phyloP scores from a whole-genome alignment of 164 flowering plant genomes.

The Vitis riparia region DNA sequence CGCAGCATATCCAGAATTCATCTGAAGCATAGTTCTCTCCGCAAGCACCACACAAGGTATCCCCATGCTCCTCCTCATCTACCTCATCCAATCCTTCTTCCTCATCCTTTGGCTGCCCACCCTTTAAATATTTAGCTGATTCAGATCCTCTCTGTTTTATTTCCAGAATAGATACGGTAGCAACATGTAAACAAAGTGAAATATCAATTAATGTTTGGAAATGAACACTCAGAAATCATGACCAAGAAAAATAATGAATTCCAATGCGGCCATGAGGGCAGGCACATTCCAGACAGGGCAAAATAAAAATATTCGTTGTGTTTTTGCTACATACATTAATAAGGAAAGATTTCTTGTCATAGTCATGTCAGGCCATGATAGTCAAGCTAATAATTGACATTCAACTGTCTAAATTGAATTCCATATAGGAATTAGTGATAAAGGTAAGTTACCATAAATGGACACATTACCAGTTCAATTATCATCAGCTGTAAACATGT shows the following conservation, averaged over 20 bases:
- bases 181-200: not conserved
- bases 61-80: constrained; percentile 78
- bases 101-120: constrained; percentile 43
- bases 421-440: too few relatives aligned
- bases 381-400: constrained; percentile 1
- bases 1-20: constrained; percentile 96
- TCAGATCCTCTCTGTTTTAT: constrained; percentile 44
- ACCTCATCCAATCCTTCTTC: constrained; percentile 67
- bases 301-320: not conserved
- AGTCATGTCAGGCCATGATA: not conserved
- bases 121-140: constrained; percentile 47
- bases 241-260: not conserved
- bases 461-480: too few relatives aligned
- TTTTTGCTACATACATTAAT: too few relatives aligned
- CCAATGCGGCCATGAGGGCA: too few relatives aligned
- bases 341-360: not conserved
- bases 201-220: too few relatives aligned
- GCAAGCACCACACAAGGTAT: constrained; percentile 86
- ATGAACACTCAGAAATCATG: not conserved
- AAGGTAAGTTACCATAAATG: too few relatives aligned
- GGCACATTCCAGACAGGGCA: too few relatives aligned
- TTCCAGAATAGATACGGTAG: not conserved
- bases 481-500: not conserved
- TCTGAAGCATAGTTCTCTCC: constrained; percentile 80
- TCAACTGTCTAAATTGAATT: not conserved